Percentiles rank a stretch among this genome's conserved stretches.
Conservation (phyloP, 768 basidiomycete genomes). For the Cystobasidium tubakii region DNA sequence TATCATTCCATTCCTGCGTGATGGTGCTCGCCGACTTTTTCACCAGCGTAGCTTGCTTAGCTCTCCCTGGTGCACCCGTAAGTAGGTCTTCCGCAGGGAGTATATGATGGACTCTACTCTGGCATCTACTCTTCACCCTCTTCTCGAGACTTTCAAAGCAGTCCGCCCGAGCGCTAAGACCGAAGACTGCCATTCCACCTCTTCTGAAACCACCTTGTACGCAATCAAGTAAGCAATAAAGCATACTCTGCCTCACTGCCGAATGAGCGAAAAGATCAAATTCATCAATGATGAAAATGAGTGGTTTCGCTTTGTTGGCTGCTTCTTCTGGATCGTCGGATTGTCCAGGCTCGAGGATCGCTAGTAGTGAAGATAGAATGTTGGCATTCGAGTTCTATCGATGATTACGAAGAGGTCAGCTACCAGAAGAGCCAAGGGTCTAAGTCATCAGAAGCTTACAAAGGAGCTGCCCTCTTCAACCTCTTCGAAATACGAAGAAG, state of each 20-base stretch:
- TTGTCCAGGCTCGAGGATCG: slow-evolving; percentile 43
- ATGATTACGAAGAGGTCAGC: slow-evolving; percentile 52
- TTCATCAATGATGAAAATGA: slow-evolving; percentile 76
- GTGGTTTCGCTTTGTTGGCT: slow-evolving; percentile 46
- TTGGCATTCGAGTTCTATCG: slow-evolving; percentile 54
- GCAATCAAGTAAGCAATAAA: slow-evolving; percentile 92
- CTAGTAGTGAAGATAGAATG: slow-evolving; percentile 43
- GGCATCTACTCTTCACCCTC: slow-evolving; percentile 94
- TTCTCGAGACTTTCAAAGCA: slow-evolving; percentile 86
- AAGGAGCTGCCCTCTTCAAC: slow-evolving; percentile 51
- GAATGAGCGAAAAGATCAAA: slow-evolving; percentile 82
- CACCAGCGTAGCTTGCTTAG: slow-evolving; percentile 52
- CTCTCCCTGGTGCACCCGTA: slow-evolving; percentile 54
- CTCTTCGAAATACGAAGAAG: slow-evolving; percentile 61
- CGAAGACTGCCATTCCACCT: slow-evolving; percentile 59
- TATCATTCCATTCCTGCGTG: slow-evolving; percentile 58
- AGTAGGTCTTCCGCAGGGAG: slow-evolving; percentile 59
- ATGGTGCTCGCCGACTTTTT: slow-evolving; percentile 35
- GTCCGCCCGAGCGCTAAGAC: slow-evolving; percentile 78
- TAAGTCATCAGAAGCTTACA: too few species aligned
- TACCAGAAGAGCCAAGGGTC: too few species aligned
- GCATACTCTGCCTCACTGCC: slow-evolving; percentile 84
- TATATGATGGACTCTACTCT: slow-evolving; percentile 77
- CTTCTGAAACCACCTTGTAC: slow-evolving; percentile 74
- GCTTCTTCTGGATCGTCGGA: slow-evolving; percentile 44